Evolutionary conservation across 495 filamentous ascomycete species (phyloP).

Genomic region (Amphirosellinia nigrospora): DNA sequence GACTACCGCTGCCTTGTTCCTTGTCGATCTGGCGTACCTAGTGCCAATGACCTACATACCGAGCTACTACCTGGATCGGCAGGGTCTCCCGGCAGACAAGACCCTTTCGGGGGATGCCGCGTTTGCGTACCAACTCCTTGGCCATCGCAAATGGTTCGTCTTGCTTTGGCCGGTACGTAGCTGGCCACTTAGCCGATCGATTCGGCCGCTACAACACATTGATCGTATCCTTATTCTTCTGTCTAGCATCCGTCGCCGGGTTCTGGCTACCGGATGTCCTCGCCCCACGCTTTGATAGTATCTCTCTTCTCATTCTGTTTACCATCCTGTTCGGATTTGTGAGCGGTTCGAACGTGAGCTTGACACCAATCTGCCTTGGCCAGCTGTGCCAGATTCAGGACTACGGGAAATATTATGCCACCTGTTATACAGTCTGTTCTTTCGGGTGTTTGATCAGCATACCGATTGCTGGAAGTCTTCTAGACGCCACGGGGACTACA

Average conservation of each 20-base stretch:
- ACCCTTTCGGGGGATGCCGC: slow-evolving; percentile 39
- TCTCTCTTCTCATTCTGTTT: slow-evolving; percentile 71
- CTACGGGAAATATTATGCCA: slow-evolving; percentile 85
- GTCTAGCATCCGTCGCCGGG: slow-evolving; percentile 69
- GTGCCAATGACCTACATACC: slow-evolving; percentile 49
- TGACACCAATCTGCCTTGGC: slow-evolving; percentile 88
- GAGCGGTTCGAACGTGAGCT: slow-evolving; percentile 81
- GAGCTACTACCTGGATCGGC: slow-evolving; percentile 32
- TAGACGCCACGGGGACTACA: slow-evolving; percentile 49
- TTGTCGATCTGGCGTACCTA: slow-evolving; percentile 14
- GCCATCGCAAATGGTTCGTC: slow-evolving; percentile 63
- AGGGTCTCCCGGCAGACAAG: slow-evolving; percentile 50
- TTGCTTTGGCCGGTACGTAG: slow-evolving; percentile 70
- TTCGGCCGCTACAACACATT: slow-evolving; percentile 57
- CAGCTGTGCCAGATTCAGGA: slow-evolving; percentile 86
- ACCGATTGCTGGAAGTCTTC: slow-evolving; percentile 81
- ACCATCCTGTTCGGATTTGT: slow-evolving; percentile 82
- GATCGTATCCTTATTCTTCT: slow-evolving; percentile 64
- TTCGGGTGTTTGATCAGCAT: slow-evolving; percentile 88
- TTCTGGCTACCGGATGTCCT: slow-evolving; percentile 72
- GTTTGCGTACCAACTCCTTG: slow-evolving; percentile 66
- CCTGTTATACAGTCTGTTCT: slow-evolving; percentile 84
- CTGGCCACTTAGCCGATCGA: slow-evolving; percentile 71
- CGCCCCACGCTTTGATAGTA: slow-evolving; percentile 52
- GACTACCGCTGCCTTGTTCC: slow-evolving; percentile 42